Evolutionary conservation across 2,329 filamentous ascomycete genomes (phyloP).

Genomic region (Microdochium bolleyi): DNA sequence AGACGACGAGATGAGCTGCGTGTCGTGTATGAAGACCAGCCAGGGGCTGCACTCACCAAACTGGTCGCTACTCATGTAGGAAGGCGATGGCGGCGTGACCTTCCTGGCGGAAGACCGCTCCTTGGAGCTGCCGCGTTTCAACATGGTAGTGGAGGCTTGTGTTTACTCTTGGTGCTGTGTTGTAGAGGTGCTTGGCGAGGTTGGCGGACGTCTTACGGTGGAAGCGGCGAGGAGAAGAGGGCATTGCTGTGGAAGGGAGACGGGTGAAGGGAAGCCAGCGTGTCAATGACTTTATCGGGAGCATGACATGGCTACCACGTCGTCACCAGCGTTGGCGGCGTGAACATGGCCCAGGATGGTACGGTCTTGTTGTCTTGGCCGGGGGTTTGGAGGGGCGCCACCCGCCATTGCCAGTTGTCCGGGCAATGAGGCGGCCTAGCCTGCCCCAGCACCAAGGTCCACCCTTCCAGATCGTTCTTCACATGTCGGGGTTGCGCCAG

Average conservation of each 20-base stretch:
- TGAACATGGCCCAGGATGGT: too few species aligned
- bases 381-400: neutral
- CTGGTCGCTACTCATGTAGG: slow-evolving; percentile 60
- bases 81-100: slow-evolving; percentile 52
- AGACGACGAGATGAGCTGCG: neutral
- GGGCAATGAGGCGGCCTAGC: neutral
- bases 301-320: too few species aligned
- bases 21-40: neutral
- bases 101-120: slow-evolving; percentile 34
- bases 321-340: too few species aligned
- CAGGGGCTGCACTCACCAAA: slow-evolving; percentile 38
- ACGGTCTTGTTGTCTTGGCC: slow-evolving; percentile 4
- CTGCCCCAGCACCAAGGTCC: neutral
- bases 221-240: too few species aligned
- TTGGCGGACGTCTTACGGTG: too few species aligned
- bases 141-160: slow-evolving; percentile 4
- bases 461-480: neutral
- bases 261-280: too few species aligned
- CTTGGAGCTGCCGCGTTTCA: slow-evolving; percentile 19
- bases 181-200: too few species aligned
- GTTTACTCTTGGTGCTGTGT: neutral
- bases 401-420: neutral
- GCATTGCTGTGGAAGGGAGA: too few species aligned
- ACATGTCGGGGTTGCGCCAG: neutral
- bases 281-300: too few species aligned